Conservation (phyloP, 345 rosid species). For the Syzygium grande region DNA sequence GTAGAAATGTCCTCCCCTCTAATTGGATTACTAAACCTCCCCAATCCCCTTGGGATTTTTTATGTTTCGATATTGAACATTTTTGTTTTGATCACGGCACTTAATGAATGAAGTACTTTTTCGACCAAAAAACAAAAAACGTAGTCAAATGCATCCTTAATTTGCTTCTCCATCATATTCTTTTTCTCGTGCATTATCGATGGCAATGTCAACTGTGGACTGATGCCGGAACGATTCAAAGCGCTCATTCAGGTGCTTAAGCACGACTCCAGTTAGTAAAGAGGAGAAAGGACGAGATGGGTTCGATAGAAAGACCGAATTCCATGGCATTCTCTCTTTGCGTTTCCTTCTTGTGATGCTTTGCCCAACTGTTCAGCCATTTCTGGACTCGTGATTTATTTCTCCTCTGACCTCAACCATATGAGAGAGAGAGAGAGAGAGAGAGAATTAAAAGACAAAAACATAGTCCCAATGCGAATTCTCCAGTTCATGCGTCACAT, state of each 20-base stretch:
- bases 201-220: neutral
- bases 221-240: neutral
- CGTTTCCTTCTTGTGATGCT: neutral
- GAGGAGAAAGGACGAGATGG: neutral
- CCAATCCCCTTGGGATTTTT: neutral
- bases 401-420: neutral
- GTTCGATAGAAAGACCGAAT: neutral
- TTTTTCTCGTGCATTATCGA: neutral
- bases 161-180: neutral
- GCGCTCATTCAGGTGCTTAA: neutral
- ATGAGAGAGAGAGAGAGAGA: neutral
- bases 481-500: neutral
- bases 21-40: neutral
- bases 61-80: neutral
- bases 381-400: neutral
- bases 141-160: neutral
- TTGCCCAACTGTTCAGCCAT: neutral
- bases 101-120: neutral
- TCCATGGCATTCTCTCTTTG: neutral
- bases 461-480: neutral
- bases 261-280: neutral
- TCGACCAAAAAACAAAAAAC: no score
- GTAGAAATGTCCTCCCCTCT: neutral
- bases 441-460: neutral
- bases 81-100: neutral